Evolutionary conservation across 768 basidiomycete genomes (phyloP), one percentile per base, ranked within the genome.

Genomic region (Hypholoma fasciculare): DNA sequence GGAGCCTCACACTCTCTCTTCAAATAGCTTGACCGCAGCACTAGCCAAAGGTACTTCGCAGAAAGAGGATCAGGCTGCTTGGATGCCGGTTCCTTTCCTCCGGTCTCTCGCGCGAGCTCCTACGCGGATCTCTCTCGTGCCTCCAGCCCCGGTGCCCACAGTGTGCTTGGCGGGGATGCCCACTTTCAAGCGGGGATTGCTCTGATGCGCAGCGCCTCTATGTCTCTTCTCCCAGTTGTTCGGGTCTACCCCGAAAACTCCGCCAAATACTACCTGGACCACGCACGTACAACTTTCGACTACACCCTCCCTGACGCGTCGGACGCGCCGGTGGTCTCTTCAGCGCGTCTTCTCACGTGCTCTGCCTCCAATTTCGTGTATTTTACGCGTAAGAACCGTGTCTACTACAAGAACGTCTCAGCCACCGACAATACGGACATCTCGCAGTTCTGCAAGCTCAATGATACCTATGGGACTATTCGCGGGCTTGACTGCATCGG

Each of bases 351-450:
- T n/a, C 56, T 80, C n/a, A 68, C 72, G 37, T 82, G 78, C 69
- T 83, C 82, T 1, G 50, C 68, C 4, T 64, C 74, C 23, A 81
- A 79, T 62, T 61, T 78, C 5, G 64, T 83, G 17, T 79, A 80
- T 57, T 83, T 83, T 64, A 78, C 76, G 37, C 80, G 83, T 3
- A 80, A 79, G 7, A 84, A 85, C 63, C 74, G 85, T 13, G 76
- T 87, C 12, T 76, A 84, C 61, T 78, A 72, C 70, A 83, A 82
- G 66, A 79, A 77, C 60, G 67, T 83, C 40, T 62, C 65, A 7
- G 65, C 66, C 1, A 71, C 66, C 47, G 61, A 55, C 37, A 67
- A 64, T 49, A 76, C 78, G 43, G 80, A 82, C 42, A 74, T 81
- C 8, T 74, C 74, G 26, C 83, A 84, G 65, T 63, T 86, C 17